phyloP scores from a whole-genome alignment of 345 rosid genomes.

The Stellera chamaejasme region DNA sequence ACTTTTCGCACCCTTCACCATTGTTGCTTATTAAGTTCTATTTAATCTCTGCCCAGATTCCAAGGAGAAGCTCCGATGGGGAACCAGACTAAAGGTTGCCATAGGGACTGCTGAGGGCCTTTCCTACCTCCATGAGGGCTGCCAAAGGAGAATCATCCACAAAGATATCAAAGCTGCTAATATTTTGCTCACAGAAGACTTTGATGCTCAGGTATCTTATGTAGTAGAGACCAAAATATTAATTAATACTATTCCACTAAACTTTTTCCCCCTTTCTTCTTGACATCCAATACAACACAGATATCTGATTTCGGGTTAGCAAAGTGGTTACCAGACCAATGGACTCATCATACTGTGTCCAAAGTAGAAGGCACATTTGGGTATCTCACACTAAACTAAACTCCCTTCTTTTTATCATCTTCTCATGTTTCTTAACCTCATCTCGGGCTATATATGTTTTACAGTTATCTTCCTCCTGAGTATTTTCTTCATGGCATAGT shows the following conservation, averaged over 20 bases:
- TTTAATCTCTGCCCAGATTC: slow-evolving; percentile 27
- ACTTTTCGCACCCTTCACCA: slow-evolving; percentile 1
- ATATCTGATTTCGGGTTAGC: slow-evolving; percentile 98
- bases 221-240: not conserved
- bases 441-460: slow-evolving; percentile 2
- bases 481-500: slow-evolving; percentile 91
- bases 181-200: slow-evolving; percentile 75
- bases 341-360: slow-evolving; percentile 80
- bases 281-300: slow-evolving; percentile 25
- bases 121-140: slow-evolving; percentile 75
- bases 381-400: slow-evolving; percentile 26
- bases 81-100: slow-evolving; percentile 60
- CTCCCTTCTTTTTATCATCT: slow-evolving; percentile 9
- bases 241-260: not conserved
- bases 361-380: slow-evolving; percentile 96
- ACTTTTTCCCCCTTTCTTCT: not conserved
- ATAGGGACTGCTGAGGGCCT: slow-evolving; percentile 81
- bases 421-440: not conserved
- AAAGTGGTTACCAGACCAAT: slow-evolving; percentile 89
- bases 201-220: slow-evolving; percentile 62
- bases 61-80: slow-evolving; percentile 57
- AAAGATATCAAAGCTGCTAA: slow-evolving; percentile 93
- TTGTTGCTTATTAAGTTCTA: not conserved
- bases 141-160: slow-evolving; percentile 89
- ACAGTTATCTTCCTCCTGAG: slow-evolving; percentile 88